A percentile compares a stretch with the other conserved stretches of the same genome.
Conservation (phyloP, 768 basidiomycete species). For the Panaeolus cyanescens region DNA sequence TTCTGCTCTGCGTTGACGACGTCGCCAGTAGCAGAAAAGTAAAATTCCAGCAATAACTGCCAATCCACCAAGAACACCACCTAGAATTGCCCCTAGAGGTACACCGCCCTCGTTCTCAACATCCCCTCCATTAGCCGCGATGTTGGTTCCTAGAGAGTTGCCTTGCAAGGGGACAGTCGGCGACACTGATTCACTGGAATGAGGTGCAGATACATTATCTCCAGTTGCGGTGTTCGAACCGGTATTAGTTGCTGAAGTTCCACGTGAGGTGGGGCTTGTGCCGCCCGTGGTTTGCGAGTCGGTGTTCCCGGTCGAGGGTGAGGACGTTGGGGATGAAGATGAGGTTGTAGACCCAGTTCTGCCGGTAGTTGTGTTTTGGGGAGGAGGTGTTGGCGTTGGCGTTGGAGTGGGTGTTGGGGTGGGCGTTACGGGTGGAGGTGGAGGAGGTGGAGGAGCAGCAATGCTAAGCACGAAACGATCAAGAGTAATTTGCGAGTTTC, state of each 20-base stretch:
- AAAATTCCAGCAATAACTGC: neutral
- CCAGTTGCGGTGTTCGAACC: neutral
- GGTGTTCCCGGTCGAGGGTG: neutral
- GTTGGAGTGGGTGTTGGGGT: slow-evolving; percentile 5
- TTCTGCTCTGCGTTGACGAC: neutral
- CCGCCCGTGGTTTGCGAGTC: neutral
- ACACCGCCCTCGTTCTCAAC: neutral
- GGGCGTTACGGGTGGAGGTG: neutral
- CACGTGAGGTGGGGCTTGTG: neutral
- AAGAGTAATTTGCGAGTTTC: neutral
- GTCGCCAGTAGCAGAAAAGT: neutral
- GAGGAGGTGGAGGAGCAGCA: neutral
- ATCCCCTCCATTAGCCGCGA: neutral
- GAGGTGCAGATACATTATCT: neutral
- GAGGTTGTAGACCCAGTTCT: too few species aligned
- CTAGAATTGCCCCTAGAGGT: neutral
- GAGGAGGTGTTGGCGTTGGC: slow-evolving; percentile 1
- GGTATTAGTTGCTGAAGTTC: neutral
- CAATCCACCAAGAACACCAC: neutral
- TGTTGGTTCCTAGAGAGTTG: neutral
- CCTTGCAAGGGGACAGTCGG: neutral
- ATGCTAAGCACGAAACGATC: neutral
- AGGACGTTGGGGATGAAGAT: neutral
- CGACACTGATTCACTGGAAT: neutral
- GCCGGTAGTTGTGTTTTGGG: too few species aligned